Evolutionary conservation across 371 early-diverging fungal species (phyloP).

Genomic region (Apophysomyces elegans): DNA sequence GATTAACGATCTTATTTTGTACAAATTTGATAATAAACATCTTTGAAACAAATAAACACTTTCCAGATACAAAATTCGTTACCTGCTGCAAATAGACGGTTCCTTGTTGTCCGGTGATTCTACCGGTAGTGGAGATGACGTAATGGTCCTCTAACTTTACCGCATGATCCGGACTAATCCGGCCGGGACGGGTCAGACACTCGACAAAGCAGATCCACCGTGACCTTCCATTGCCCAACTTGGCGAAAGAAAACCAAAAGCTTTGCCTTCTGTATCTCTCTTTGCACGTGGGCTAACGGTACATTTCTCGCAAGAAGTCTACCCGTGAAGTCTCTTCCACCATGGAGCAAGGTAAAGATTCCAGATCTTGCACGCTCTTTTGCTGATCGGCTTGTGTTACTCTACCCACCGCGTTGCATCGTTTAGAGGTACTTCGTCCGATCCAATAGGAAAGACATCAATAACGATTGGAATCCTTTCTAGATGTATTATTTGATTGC

Average conservation of each 20-base stretch:
- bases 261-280: neutral
- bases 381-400: constrained; percentile 11
- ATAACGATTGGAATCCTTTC: neutral
- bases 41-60: no score
- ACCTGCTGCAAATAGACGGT: no score
- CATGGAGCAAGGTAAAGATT: constrained; percentile 7
- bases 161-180: no score
- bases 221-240: neutral
- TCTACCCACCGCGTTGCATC: neutral
- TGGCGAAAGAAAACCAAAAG: neutral
- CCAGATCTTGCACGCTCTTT: neutral
- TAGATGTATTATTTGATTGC: constrained; percentile 69
- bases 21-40: no score
- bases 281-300: neutral
- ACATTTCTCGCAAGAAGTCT: neutral
- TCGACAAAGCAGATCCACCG: no score
- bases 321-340: constrained; percentile 1
- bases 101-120: no score
- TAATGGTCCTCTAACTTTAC: no score
- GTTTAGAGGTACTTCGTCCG: constrained; percentile 6
- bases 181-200: no score
- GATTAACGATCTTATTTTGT: no score
- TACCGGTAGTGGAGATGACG: no score
- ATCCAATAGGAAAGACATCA: neutral
- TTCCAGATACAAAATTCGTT: no score